Conservation (phyloP, 2,329 filamentous ascomycete genomes). For the Aspergillus eucalypticola region DNA sequence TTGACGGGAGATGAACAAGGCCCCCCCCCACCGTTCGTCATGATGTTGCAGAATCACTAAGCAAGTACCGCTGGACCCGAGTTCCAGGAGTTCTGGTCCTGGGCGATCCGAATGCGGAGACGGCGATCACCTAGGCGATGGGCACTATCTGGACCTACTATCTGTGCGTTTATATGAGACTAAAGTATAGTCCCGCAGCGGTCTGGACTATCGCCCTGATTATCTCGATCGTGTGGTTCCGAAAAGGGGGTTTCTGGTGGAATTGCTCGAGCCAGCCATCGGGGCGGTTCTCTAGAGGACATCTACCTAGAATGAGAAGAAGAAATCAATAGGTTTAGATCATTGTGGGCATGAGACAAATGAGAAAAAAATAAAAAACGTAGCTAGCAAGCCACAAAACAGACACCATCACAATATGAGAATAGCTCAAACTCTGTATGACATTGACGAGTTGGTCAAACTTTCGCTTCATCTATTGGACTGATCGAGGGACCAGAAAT, state of each 20-base stretch:
- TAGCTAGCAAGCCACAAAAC: neutral
- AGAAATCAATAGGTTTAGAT: neutral
- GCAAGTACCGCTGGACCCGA: conserved; percentile 6
- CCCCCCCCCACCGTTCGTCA: conserved; percentile 20
- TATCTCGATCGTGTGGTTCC: neutral
- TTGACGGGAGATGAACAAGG: neutral
- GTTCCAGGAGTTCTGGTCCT: conserved; percentile 10
- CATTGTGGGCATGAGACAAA: neutral
- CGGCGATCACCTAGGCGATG: conserved; percentile 13
- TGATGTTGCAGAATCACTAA: conserved; percentile 15
- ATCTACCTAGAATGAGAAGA: neutral
- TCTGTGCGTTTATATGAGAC: conserved; percentile 5
- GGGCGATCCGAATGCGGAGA: conserved; percentile 9
- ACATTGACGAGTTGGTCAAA: neutral
- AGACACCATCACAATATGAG: neutral
- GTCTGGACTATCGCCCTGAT: neutral
- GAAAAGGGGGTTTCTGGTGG: neutral
- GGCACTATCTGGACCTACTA: conserved; percentile 11
- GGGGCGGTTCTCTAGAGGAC: neutral
- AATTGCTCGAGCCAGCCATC: neutral
- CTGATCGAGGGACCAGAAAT: conserved; percentile 1
- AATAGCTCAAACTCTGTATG: conserved; percentile 7
- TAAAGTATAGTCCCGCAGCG: conserved; percentile 5
- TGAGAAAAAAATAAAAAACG: neutral
- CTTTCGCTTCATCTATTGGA: conserved; percentile 2